Percentiles rank a stretch among this genome's conserved stretches.
Conservation (phyloP, 805 yeast species). For the Saturnispora zaruensis region DNA sequence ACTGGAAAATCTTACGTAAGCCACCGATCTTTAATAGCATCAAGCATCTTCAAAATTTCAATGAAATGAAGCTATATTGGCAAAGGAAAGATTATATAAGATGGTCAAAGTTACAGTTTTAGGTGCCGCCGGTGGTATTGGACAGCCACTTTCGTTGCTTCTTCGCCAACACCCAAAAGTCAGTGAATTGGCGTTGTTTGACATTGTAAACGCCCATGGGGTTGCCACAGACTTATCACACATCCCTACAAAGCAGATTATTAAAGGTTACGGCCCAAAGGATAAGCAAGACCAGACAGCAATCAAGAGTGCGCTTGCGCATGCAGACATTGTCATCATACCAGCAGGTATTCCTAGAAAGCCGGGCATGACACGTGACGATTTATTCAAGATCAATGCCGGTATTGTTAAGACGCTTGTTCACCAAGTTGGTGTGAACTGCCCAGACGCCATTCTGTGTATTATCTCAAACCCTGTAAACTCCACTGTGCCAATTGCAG, state of each 20-base stretch:
- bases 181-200: constrained; percentile 78
- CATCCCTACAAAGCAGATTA: constrained; percentile 85
- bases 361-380: constrained; percentile 99
- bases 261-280: constrained; percentile 82
- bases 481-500: constrained; percentile 95
- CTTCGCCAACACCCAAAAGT: constrained; percentile 84
- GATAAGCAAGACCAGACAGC: constrained; percentile 37
- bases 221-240: constrained; percentile 95
- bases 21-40: background rate
- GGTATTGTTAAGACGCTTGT: constrained; percentile 91
- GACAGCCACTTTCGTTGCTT: constrained; percentile 78
- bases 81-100: background rate
- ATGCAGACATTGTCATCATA: constrained; percentile 79
- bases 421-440: constrained; percentile 67
- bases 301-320: constrained; percentile 59
- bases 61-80: background rate
- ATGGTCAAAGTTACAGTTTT: constrained; percentile 56
- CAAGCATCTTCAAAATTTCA: background rate
- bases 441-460: constrained; percentile 76
- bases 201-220: constrained; percentile 88
- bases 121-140: constrained; percentile 94
- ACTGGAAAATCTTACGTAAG: background rate
- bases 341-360: constrained; percentile 99
- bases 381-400: constrained; percentile 91
- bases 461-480: constrained; percentile 94